Evolutionary conservation across 495 filamentous ascomycete species (phyloP).

Genomic region (Pseudevernia furfuracea): DNA sequence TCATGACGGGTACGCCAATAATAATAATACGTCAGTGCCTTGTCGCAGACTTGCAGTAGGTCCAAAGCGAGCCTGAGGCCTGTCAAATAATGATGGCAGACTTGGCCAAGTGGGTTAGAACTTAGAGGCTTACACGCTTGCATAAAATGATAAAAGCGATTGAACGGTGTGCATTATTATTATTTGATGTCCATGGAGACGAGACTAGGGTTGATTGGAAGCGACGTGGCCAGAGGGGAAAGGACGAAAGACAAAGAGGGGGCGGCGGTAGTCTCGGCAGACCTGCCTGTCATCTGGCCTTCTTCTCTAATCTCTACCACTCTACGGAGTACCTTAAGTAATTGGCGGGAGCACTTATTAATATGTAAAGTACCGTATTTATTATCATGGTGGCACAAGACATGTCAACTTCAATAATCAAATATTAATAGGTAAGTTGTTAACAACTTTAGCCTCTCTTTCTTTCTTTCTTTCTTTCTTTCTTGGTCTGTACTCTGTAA

Average conservation of each 20-base stretch:
- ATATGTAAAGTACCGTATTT: no score
- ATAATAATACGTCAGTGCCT: not conserved
- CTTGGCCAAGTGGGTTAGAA: not conserved
- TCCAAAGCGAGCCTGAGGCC: conserved; percentile 4
- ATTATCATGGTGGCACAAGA: conserved; percentile 10
- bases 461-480: no score
- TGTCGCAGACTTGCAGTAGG: conserved; percentile 15
- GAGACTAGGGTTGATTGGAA: not conserved
- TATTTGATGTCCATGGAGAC: no score
- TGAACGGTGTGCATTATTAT: no score
- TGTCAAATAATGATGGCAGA: not conserved
- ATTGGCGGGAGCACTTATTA: conserved; percentile 4
- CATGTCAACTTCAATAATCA: no score
- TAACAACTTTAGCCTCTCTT: no score
- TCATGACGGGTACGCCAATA: conserved; percentile 17
- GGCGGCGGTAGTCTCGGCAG: not conserved
- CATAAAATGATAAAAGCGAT: conserved; percentile 17
- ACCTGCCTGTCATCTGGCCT: not conserved
- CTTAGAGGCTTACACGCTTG: conserved; percentile 3
- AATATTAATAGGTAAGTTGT: no score
- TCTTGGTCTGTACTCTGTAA: no score
- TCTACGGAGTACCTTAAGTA: no score
- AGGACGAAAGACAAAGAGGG: conserved; percentile 9
- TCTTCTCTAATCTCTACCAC: no score
- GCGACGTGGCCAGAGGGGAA: conserved; percentile 21